A percentile compares a stretch with the other conserved stretches of the same genome.
phyloP scores from a whole-genome alignment of 495 filamentous ascomycete species.

The Geoglossum glabrum region DNA sequence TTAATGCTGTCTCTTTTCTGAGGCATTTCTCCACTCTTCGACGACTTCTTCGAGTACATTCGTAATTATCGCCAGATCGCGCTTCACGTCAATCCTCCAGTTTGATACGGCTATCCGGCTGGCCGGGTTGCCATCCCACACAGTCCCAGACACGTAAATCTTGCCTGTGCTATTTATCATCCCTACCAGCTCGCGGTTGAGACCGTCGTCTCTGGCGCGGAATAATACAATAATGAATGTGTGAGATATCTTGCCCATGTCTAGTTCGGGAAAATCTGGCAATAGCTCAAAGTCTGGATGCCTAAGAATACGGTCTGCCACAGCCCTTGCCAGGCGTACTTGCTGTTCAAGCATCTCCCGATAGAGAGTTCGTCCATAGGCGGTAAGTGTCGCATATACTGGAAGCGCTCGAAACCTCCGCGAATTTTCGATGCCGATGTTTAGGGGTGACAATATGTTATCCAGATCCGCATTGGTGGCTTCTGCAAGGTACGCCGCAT shows the following conservation, averaged over 20 bases:
- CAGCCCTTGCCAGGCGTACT: conserved; percentile 43
- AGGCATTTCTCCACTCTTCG: neutral
- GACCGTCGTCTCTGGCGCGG: conserved; percentile 40
- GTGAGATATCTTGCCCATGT: conserved; percentile 22
- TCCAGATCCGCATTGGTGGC: conserved; percentile 7
- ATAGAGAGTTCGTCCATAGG: conserved; percentile 54
- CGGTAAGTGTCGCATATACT: conserved; percentile 61
- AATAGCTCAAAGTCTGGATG: conserved; percentile 45
- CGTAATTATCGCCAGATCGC: conserved; percentile 32
- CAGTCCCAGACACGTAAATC: conserved; percentile 70
- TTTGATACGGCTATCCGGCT: conserved; percentile 66
- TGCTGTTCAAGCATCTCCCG: conserved; percentile 50
- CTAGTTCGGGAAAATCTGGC: conserved; percentile 24
- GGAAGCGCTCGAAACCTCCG: conserved; percentile 76
- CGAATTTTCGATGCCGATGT: conserved; percentile 82
- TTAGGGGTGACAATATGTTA: conserved; percentile 57
- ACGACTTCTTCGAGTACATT: conserved; percentile 20
- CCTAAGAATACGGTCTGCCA: conserved; percentile 40
- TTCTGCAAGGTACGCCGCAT: conserved; percentile 59
- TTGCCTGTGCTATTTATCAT: conserved; percentile 53
- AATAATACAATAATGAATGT: conserved; percentile 63
- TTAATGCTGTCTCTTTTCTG: neutral
- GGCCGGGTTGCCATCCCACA: conserved; percentile 51
- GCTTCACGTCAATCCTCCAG: conserved; percentile 45
- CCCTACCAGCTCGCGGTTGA: conserved; percentile 44